A percentile compares a stretch with the other conserved stretches of the same genome.
These are phyloP conservation scores for Jackrogersella multiformis DNA, from an alignment of 495 filamentous ascomycete genomes.

Conservation along the genomic window DNA sequence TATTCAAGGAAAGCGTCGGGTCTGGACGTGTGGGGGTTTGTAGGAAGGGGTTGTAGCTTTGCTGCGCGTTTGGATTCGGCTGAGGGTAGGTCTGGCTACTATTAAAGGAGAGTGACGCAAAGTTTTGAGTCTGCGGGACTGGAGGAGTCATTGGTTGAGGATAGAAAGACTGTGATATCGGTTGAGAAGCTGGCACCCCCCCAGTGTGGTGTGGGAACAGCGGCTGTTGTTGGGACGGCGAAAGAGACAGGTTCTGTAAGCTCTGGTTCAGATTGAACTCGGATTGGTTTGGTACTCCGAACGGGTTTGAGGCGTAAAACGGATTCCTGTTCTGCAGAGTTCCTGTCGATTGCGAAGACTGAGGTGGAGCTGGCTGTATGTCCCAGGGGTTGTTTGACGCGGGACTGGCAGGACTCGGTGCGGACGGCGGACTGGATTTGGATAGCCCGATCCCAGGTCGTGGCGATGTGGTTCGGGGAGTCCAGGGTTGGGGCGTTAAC, in stretches of 20 bases:
- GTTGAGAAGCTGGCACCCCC: conserved; percentile 69
- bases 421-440: conserved; percentile 42
- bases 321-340: conserved; percentile 64
- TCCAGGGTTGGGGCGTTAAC: conserved; percentile 52
- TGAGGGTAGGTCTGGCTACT: conserved; percentile 60
- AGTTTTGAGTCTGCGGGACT: conserved; percentile 64
- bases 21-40: conserved; percentile 51
- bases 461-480: conserved; percentile 32
- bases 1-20: conserved; percentile 52
- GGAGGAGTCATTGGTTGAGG: conserved; percentile 69
- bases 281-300: conserved; percentile 54
- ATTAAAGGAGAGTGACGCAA: conserved; percentile 53
- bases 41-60: conserved; percentile 74
- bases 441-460: conserved; percentile 40
- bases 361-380: conserved; percentile 56
- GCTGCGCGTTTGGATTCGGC: conserved; percentile 47
- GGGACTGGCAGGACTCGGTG: conserved; percentile 49
- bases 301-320: conserved; percentile 61
- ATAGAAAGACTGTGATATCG: conserved; percentile 54
- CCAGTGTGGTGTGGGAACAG: conserved; percentile 88
- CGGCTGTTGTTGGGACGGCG: conserved; percentile 65
- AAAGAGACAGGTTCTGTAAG: conserved; percentile 77
- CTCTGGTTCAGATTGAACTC: conserved; percentile 66
- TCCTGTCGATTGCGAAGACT: conserved; percentile 67
- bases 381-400: conserved; percentile 75